Conservation (phyloP, 2,329 filamentous ascomycete genomes). For the Fonsecaea monophora region DNA sequence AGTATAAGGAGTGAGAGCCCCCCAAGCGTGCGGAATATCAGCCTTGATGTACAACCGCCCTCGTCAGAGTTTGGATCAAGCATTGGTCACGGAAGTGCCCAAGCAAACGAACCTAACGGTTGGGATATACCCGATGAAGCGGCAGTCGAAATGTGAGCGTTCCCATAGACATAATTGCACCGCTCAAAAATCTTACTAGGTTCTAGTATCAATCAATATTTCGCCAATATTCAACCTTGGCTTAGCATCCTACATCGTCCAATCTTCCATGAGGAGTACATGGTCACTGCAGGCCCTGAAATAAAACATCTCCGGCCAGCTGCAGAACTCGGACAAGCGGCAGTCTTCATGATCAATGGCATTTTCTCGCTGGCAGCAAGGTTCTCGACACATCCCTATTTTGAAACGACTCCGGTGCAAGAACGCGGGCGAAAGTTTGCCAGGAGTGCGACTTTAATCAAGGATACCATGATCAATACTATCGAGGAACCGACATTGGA, state of each 20-base stretch:
- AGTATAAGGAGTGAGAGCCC: no score
- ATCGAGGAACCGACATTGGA: slow-evolving; percentile 20
- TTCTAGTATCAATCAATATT: slow-evolving; percentile 12
- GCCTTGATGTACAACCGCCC: no score
- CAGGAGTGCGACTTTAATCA: slow-evolving; percentile 9
- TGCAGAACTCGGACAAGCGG: not conserved
- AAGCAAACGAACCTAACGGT: not conserved
- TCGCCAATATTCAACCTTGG: slow-evolving; percentile 16
- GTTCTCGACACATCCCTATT: slow-evolving; percentile 14
- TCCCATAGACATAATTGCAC: not conserved
- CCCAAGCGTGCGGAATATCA: no score
- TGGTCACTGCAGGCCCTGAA: not conserved
- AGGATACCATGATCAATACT: slow-evolving; percentile 14
- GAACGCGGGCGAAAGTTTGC: slow-evolving; percentile 8
- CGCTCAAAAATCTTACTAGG: not conserved
- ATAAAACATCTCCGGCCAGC: not conserved
- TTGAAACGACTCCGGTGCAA: not conserved
- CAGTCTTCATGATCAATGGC: slow-evolving; percentile 20
- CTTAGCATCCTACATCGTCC: slow-evolving; percentile 15
- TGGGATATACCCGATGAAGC: slow-evolving; percentile 18
- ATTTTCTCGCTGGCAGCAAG: slow-evolving; percentile 18
- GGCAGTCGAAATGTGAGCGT: slow-evolving; percentile 20
- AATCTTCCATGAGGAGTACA: slow-evolving; percentile 9
- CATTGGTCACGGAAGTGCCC: no score
- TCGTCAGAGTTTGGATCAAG: no score